These are phyloP conservation scores for Tetrapisispora namnaoensis DNA, from an alignment of 805 yeast genomes.

Conservation along the genomic window DNA sequence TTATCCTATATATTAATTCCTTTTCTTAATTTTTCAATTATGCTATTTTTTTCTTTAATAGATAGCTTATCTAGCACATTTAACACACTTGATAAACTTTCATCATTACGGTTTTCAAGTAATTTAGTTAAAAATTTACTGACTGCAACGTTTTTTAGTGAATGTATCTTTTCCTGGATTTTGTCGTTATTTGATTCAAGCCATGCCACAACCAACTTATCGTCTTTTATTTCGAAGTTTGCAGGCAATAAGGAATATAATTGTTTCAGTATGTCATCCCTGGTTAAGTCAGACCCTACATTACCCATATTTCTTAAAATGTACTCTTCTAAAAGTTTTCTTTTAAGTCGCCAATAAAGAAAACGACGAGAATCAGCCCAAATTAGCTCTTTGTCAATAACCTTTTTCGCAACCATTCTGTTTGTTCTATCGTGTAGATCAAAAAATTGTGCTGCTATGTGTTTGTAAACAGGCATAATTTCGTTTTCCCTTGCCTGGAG, in stretches of 20 bases:
- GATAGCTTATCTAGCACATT: conserved; percentile 44
- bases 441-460: conserved; percentile 90
- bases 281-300: conserved; percentile 45
- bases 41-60: conserved; percentile 42
- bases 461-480: conserved; percentile 81
- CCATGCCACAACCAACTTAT: conserved; percentile 72
- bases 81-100: conserved; percentile 43
- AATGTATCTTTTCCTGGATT: conserved; percentile 49
- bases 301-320: conserved; percentile 62
- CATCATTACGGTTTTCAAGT: conserved; percentile 43
- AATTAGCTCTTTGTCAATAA: conserved; percentile 71
- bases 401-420: conserved; percentile 93
- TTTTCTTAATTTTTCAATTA: conserved; percentile 28
- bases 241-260: conserved; percentile 78
- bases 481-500: conserved; percentile 69
- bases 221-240: conserved; percentile 58
- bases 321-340: conserved; percentile 89
- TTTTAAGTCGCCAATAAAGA: conserved; percentile 98
- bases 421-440: conserved; percentile 96
- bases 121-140: conserved; percentile 53
- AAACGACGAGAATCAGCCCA: conserved; percentile 86
- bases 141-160: conserved; percentile 54
- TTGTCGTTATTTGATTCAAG: conserved; percentile 65
- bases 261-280: conserved; percentile 76
- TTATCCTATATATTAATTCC: neutral